phyloP scores from a whole-genome alignment of 805 yeast genomes.

The Grigorovia transvaalensis region DNA sequence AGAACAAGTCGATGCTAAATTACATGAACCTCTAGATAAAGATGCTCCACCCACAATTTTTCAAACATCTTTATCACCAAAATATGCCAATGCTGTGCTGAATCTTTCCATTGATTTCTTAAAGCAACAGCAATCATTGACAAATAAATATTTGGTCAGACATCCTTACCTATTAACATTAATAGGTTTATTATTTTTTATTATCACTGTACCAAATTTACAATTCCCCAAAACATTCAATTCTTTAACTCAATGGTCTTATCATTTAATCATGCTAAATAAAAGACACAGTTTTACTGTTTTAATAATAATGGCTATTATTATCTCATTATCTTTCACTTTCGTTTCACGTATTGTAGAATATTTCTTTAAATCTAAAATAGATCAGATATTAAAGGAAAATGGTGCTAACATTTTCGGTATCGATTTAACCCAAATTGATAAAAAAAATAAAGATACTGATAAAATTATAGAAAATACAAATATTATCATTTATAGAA shows the following conservation, averaged over 20 bases:
- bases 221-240: constrained; percentile 12
- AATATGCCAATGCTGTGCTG: constrained; percentile 47
- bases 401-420: constrained; percentile 20
- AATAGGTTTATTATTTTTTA: constrained; percentile 10
- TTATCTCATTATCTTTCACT: constrained; percentile 33
- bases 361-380: constrained; percentile 34
- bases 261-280: constrained; percentile 19
- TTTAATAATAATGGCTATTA: constrained; percentile 32
- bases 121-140: constrained; percentile 34
- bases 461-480: constrained; percentile 36
- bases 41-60: constrained; percentile 43
- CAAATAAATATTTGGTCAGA: constrained; percentile 38
- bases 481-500: constrained; percentile 49
- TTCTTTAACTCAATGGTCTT: constrained; percentile 15
- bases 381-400: constrained; percentile 29
- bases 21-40: constrained; percentile 44
- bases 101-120: constrained; percentile 56
- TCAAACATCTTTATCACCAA: constrained; percentile 43
- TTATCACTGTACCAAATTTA: constrained; percentile 15
- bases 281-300: constrained; percentile 25
- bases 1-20: constrained; percentile 41
- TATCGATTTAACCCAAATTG: constrained; percentile 31
- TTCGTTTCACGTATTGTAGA: constrained; percentile 36
- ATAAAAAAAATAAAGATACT: constrained; percentile 2
- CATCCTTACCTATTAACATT: constrained; percentile 33